Conservation (phyloP, 306 rosid species). For the Potentilla sterilis region DNA sequence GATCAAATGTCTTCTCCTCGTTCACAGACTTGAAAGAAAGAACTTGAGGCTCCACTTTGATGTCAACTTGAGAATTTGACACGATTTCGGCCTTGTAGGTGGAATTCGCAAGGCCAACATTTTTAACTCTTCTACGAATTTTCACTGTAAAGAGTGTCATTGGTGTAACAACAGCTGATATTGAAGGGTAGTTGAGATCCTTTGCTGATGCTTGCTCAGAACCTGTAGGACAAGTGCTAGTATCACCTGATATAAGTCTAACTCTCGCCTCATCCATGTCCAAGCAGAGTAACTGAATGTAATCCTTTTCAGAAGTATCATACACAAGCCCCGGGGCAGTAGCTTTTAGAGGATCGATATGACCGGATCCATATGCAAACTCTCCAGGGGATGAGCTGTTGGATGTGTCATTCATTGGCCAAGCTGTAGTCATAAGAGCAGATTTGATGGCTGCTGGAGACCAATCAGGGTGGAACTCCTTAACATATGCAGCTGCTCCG, state of each 20-base stretch:
- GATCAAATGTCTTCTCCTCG: slow-evolving; percentile 30
- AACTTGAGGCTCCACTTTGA: slow-evolving; percentile 10
- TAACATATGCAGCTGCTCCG: slow-evolving; percentile 34
- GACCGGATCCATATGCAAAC: slow-evolving; percentile 4
- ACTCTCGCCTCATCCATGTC: neutral
- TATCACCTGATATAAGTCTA: neutral
- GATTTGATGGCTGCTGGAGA: slow-evolving; percentile 44
- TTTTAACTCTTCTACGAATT: slow-evolving; percentile 20
- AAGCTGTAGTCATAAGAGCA: slow-evolving; percentile 40
- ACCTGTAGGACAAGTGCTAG: slow-evolving; percentile 4
- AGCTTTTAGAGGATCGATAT: slow-evolving; percentile 28
- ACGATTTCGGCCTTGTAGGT: slow-evolving; percentile 10
- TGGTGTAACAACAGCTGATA: slow-evolving; percentile 12
- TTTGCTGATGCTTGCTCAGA: neutral
- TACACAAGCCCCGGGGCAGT: slow-evolving; percentile 28
- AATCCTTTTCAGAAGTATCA: slow-evolving; percentile 32
- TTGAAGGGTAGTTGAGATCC: slow-evolving; percentile 25
- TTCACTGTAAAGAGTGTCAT: neutral
- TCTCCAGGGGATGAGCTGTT: slow-evolving; percentile 20
- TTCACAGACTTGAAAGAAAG: slow-evolving; percentile 21
- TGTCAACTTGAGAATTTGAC: neutral
- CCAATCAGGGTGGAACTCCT: slow-evolving; percentile 36
- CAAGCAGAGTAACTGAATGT: slow-evolving; percentile 16
- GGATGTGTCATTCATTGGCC: slow-evolving; percentile 12
- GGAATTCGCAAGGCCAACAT: slow-evolving; percentile 23